Base-by-base conservation (phyloP, 2,329 filamentous ascomycete genomes). In the Leptographium galeiforme region DNA sequence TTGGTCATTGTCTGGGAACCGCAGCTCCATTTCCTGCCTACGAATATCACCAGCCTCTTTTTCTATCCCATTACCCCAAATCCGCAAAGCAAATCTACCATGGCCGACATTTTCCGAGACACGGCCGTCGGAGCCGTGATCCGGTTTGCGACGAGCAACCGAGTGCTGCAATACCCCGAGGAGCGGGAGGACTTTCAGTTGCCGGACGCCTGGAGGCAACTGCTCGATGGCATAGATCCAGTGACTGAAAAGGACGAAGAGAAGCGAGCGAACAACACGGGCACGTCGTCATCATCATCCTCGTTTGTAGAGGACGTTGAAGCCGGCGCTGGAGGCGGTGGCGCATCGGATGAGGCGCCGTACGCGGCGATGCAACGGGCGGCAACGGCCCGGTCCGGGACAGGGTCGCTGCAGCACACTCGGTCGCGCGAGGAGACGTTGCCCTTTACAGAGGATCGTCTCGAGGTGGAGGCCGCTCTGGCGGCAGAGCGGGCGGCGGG, bases 201-300 rank as follows among this genome's bases (percentile, higher is more conserved):
- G 8, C 72, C 79, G 51, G 72, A 85, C 54, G 75, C 79, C 45
- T 81, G 85, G 51, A 66, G 94, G 36, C 82, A 84, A 55, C 74
- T 81, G 8, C 72, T 91, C 48, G 89, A 85, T 63, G 87, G 94
- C 65, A 89, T 95, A 57, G 8, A 13, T 3, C 34, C 34, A 13
- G 8, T 36, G 34, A 8, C 6, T 8, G 34, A 36, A 36, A 36
- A 36, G 34, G 61, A 63, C 32, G 61, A 64, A 14, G 61, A 63
- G 48, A 60, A 56, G 39, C 56, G 59, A 50, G 34, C 4, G 8
- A 19, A 10, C 16, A 16, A 18, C 25, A 30, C n/a, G 14, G 48
- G 19, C 18, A 46, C 32, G 8, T 36, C 34, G 2, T 36, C 34
- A 13, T 8, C 34, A 8, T 36, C 34, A 6, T 36, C 34, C 34